A percentile compares a stretch with the other conserved stretches of the same genome.
These are phyloP conservation scores for Grigorovia humatica DNA, from an alignment of 805 yeast genomes.

Conservation along the genomic window DNA sequence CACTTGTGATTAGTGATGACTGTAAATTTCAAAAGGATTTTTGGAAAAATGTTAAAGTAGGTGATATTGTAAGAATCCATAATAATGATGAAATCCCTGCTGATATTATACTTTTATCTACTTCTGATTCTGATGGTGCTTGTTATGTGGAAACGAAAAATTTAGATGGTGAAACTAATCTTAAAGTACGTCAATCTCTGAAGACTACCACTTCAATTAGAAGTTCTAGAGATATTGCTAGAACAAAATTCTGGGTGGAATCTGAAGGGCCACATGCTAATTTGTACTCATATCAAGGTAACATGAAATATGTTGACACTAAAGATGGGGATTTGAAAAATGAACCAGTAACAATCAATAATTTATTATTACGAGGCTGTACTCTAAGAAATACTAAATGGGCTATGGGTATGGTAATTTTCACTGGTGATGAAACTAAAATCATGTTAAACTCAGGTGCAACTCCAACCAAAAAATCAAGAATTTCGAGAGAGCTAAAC, in stretches of 20 bases:
- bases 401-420: slow-evolving; percentile 68
- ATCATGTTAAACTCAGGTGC: slow-evolving; percentile 73
- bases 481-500: slow-evolving; percentile 64
- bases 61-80: slow-evolving; percentile 60
- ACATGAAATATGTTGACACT: slow-evolving; percentile 40
- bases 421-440: slow-evolving; percentile 72
- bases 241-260: slow-evolving; percentile 56
- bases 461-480: slow-evolving; percentile 68
- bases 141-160: slow-evolving; percentile 76
- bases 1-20: slow-evolving; percentile 35
- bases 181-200: slow-evolving; percentile 66
- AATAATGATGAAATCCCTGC: slow-evolving; percentile 77
- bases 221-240: slow-evolving; percentile 39
- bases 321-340: slow-evolving; percentile 25
- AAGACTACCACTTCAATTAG: slow-evolving; percentile 45
- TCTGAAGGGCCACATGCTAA: slow-evolving; percentile 80
- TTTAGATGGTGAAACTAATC: slow-evolving; percentile 71
- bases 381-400: slow-evolving; percentile 72
- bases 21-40: slow-evolving; percentile 27
- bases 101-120: slow-evolving; percentile 51
- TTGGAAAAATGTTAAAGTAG: slow-evolving; percentile 67
- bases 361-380: slow-evolving; percentile 64
- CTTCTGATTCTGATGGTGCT: slow-evolving; percentile 58
- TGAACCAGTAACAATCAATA: slow-evolving; percentile 63
- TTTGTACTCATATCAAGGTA: slow-evolving; percentile 68